Evolutionary conservation across 192 early-diverging fungal genomes (phyloP), one percentile per base, ranked within the genome.

Genomic region (Kickxella alabastrina): DNA sequence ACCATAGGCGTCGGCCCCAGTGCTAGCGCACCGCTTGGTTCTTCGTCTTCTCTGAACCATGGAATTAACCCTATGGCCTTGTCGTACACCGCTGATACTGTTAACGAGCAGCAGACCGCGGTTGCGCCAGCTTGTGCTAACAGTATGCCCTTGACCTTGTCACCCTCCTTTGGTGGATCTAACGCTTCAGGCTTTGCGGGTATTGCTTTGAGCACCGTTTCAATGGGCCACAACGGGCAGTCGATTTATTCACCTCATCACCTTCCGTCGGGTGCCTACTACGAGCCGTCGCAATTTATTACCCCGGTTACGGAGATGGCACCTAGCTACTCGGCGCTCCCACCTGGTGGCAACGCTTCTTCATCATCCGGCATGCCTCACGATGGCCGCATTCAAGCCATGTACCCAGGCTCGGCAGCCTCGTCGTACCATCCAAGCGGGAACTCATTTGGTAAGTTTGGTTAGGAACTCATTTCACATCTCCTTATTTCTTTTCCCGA

Each of bases 301-400:
- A 38, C 56, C 12, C 53, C 57, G 17, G 64, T 54, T 29, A 27
- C 49, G 12, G 26, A 36, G 4, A 55, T 60, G 38, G 42, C 8
- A 28, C 31, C 31, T 18, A 49, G 38, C 27, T 69, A 69, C 10
- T 69, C 66, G 41, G 59, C 66, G 22, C 62, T 69, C 26, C n/a
- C n/a, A n/a, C 49, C 66, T 0, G 50, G 48, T 14, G 17, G 59
- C 3, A 41, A 48, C 6, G 58, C 3, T 39, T 24, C 49, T 6
- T 14, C 34, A 19, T 41, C 34, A 21, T 54, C 6, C 52, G 45
- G 3, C 48, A 52, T 1, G 32, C 46, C n/a, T 8, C 52, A 9
- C 59, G 59, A 1, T 29, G 50, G 52, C 12, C 61, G 25, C 21
- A 57, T 26, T 56, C 52, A n/a, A n/a, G n/a, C n/a, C n/a, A n/a